Conservation (phyloP, 1,284 basidiomycete genomes). For the Austroboletus olivaceoglutinosus region DNA sequence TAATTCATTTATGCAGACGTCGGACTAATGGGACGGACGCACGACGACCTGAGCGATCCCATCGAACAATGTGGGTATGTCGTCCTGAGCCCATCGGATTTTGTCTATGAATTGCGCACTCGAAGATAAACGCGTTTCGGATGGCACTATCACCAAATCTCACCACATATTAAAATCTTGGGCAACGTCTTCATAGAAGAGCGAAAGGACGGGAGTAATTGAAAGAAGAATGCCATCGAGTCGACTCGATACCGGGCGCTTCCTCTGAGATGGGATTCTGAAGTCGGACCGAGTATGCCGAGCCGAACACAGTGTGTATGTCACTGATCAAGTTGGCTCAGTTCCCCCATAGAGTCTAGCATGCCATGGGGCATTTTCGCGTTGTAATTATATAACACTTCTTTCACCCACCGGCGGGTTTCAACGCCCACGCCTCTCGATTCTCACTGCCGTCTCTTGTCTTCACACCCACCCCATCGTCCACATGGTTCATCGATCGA, state of each 20-base stretch:
- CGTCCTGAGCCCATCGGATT: slow-evolving; percentile 77
- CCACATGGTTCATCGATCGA: neutral
- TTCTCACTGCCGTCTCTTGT: neutral
- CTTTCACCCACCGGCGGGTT: neutral
- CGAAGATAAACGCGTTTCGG: neutral
- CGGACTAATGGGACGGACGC: slow-evolving; percentile 41
- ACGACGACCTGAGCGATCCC: slow-evolving; percentile 76
- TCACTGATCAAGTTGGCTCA: neutral
- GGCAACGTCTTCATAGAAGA: slow-evolving; percentile 6
- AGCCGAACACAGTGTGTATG: neutral
- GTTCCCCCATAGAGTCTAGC: neutral
- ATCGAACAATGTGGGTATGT: slow-evolving; percentile 62
- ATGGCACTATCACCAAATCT: neutral
- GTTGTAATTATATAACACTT: neutral
- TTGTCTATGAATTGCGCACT: slow-evolving; percentile 47
- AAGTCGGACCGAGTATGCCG: neutral
- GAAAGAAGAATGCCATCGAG: too few relatives aligned
- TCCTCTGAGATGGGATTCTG: too few relatives aligned
- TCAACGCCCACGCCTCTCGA: neutral
- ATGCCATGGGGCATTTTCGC: neutral
- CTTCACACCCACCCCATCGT: neutral
- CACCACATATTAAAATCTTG: slow-evolving; percentile 28
- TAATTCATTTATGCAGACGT: neutral
- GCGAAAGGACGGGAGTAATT: too few relatives aligned
- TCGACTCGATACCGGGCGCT: too few relatives aligned